These are phyloP conservation scores for Jackrogersella multiformis DNA, from an alignment of 495 filamentous ascomycete species.

Conservation along the genomic window DNA sequence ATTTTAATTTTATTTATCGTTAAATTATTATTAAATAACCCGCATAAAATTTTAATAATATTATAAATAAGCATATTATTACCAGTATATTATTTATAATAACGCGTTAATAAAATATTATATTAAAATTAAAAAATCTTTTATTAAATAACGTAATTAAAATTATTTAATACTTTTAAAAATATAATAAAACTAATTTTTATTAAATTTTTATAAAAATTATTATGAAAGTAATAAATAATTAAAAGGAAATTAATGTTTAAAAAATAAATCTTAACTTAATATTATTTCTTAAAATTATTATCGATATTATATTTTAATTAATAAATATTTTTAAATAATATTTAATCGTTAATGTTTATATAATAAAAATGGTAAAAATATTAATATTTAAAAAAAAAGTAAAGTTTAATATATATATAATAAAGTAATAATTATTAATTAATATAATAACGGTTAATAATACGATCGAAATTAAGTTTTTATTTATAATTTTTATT, in stretches of 20 bases:
- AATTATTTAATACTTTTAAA: background rate
- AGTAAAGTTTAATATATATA: background rate
- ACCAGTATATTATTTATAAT: background rate
- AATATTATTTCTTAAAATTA: background rate
- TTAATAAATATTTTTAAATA: background rate
- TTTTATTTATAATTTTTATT: conserved; percentile 1
- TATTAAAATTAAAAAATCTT: background rate
- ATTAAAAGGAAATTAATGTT: background rate
- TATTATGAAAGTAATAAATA: background rate
- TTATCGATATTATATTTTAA: background rate
- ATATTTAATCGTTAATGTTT: background rate
- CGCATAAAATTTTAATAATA: too few species aligned
- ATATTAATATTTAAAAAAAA: background rate
- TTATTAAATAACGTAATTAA: background rate
- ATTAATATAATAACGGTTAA: background rate
- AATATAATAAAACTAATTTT: background rate
- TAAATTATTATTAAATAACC: background rate
- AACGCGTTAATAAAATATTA: background rate
- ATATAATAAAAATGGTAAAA: background rate
- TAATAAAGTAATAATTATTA: background rate
- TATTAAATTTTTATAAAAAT: background rate
- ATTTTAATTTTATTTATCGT: background rate
- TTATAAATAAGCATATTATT: background rate
- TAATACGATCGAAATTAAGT: background rate
- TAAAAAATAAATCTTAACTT: background rate